Evolutionary conservation across 352 stramenopile species (phyloP).

Genomic region (Phytopythium helicoides): DNA sequence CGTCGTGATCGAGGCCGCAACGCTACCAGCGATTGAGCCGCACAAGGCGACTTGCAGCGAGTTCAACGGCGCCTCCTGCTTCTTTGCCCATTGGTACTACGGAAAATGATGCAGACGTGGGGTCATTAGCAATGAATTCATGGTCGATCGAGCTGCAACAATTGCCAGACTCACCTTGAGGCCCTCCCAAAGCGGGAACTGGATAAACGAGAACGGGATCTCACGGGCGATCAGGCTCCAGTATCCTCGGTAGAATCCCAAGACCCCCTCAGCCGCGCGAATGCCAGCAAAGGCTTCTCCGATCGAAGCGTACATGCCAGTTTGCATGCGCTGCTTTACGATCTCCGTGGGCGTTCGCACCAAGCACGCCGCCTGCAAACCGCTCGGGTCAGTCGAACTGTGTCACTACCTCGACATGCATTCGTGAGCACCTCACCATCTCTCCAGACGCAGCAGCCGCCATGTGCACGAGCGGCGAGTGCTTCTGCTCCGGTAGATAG

Average conservation of each 20-base stretch:
- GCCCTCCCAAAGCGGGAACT: conserved; percentile 99
- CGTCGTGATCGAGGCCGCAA: conserved; percentile 98
- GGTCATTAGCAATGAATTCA: neutral
- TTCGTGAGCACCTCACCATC: conserved; percentile 41
- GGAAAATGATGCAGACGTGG: conserved; percentile 3
- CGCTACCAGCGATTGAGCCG: conserved; percentile 93
- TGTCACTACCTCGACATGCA: neutral
- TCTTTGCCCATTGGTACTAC: conserved; percentile 75
- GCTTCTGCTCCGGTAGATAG: conserved; percentile 56
- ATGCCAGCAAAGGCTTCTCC: conserved; percentile 75
- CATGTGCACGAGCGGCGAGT: conserved; percentile 94
- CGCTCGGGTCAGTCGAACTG: neutral
- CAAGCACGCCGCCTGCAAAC: conserved; percentile 89
- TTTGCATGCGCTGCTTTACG: conserved; percentile 99
- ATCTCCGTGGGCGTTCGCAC: conserved; percentile 99
- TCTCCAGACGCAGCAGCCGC: conserved; percentile 93
- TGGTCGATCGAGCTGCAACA: no score
- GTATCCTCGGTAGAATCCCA: conserved; percentile 97
- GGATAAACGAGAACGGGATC: conserved; percentile 99
- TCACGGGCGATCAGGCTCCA: conserved; percentile 98
- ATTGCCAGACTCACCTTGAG: conserved; percentile 92
- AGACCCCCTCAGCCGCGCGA: conserved; percentile 62
- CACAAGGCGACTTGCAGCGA: conserved; percentile 93
- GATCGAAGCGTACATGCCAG: conserved; percentile 82
- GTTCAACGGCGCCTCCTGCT: conserved; percentile 76